phyloP scores from a whole-genome alignment of 129 eudicot species.

The Apium graveolens region DNA sequence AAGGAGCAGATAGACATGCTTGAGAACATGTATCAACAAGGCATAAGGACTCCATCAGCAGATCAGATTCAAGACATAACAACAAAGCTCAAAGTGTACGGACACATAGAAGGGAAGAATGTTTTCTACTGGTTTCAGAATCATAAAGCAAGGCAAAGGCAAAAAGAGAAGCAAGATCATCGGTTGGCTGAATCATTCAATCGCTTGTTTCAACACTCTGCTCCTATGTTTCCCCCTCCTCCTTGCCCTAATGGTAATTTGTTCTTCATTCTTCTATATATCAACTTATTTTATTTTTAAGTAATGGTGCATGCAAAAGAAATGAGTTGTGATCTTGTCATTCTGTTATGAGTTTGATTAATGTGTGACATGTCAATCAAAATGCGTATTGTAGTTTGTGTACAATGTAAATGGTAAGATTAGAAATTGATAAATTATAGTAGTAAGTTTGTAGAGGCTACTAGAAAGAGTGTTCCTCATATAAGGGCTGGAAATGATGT shows the following conservation, averaged over 20 bases:
- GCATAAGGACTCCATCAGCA: slow-evolving; percentile 63
- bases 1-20: slow-evolving; percentile 64
- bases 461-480: background rate
- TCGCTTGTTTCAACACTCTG: slow-evolving; percentile 20
- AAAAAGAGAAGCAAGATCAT: slow-evolving; percentile 50
- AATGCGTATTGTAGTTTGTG: slow-evolving; percentile 5
- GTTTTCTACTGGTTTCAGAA: slow-evolving; percentile 90
- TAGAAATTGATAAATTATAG: background rate
- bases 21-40: slow-evolving; percentile 52
- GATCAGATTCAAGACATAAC: slow-evolving; percentile 77
- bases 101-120: slow-evolving; percentile 78
- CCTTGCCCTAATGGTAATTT: slow-evolving; percentile 38
- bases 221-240: slow-evolving; percentile 19
- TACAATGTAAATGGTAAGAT: background rate
- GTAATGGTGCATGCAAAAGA: background rate
- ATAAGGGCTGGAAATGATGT: slow-evolving; percentile 5
- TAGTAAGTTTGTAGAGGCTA: background rate
- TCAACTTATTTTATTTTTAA: background rate
- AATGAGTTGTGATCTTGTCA: background rate
- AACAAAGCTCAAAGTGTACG: slow-evolving; percentile 30
- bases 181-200: slow-evolving; percentile 19
- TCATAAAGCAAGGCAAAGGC: slow-evolving; percentile 81
- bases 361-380: background rate
- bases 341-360: background rate
- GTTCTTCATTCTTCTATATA: background rate